These are phyloP conservation scores for Geosmithia flava DNA, from an alignment of 2,329 filamentous ascomycete genomes.

Conservation along the genomic window DNA sequence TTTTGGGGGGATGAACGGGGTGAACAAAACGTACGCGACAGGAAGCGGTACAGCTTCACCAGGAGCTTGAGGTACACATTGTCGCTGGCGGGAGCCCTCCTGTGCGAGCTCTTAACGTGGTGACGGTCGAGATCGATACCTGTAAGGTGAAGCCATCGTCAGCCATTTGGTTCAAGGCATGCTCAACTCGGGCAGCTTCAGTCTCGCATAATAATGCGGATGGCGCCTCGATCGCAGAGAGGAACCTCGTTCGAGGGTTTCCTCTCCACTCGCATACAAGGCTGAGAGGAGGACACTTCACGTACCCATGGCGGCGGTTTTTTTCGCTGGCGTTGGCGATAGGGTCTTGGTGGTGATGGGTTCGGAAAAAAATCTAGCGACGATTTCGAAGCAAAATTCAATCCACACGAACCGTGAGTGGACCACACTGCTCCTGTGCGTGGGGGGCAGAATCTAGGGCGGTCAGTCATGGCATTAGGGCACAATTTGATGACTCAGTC, in stretches of 20 bases:
- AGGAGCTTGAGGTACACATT: slow-evolving; percentile 96
- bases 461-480: slow-evolving; percentile 3
- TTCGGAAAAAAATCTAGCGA: slow-evolving; percentile 12
- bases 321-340: slow-evolving; percentile 22
- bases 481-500: slow-evolving; percentile 2
- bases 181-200: slow-evolving; percentile 35
- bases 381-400: slow-evolving; percentile 14
- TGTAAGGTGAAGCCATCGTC: slow-evolving; percentile 41
- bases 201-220: slow-evolving; percentile 7
- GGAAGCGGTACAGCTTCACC: slow-evolving; percentile 97
- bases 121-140: slow-evolving; percentile 62
- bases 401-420: slow-evolving; percentile 4
- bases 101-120: slow-evolving; percentile 63
- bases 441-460: slow-evolving; percentile 30
- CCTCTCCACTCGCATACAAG: slow-evolving; percentile 37
- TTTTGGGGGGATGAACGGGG: not conserved
- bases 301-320: slow-evolving; percentile 50
- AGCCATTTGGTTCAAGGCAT: slow-evolving; percentile 51
- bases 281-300: slow-evolving; percentile 26
- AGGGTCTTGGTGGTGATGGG: slow-evolving; percentile 14
- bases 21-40: slow-evolving; percentile 61
- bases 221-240: slow-evolving; percentile 7
- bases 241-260: slow-evolving; percentile 1
- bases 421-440: not conserved
- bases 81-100: slow-evolving; percentile 94